These are phyloP conservation scores for Eutrema salsugineum DNA, from an alignment of 441 rosid species.

Conservation along the genomic window DNA sequence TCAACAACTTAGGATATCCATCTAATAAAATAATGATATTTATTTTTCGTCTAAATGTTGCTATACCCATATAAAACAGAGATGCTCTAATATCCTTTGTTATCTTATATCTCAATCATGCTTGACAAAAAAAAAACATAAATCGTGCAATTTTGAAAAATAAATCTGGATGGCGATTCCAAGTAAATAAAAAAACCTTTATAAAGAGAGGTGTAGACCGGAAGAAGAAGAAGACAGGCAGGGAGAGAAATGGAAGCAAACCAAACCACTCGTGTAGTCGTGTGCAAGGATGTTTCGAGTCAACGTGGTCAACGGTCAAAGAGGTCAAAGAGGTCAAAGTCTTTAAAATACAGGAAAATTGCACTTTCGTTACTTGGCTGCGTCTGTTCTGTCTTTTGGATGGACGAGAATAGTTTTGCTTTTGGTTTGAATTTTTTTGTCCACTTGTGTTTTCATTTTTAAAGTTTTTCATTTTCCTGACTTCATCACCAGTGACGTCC, in stretches of 20 bases:
- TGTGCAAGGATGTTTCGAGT: neutral
- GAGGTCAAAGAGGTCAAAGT: conserved; percentile 32
- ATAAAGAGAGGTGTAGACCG: neutral
- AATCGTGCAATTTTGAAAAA: neutral
- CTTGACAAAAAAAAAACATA: neutral
- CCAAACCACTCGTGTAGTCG: conserved; percentile 29
- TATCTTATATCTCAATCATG: neutral
- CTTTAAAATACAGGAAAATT: conserved; percentile 20
- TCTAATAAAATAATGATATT: too few relatives aligned
- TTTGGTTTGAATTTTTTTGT: neutral
- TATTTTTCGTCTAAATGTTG: too few relatives aligned
- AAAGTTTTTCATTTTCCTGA: neutral
- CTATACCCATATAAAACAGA: too few relatives aligned
- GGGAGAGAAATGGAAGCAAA: conserved; percentile 1
- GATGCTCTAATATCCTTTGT: neutral
- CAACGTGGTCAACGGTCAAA: conserved; percentile 29
- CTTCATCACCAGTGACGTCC: conserved; percentile 13
- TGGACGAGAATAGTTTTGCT: conserved; percentile 8
- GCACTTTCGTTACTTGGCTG: conserved; percentile 9
- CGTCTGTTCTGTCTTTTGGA: neutral
- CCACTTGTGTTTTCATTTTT: conserved; percentile 4
- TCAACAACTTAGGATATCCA: too few relatives aligned
- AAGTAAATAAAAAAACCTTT: neutral
- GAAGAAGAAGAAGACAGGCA: conserved; percentile 9
- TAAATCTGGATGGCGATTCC: neutral